phyloP scores from a whole-genome alignment of 139 green algal species.

The Spirogloea muscicola region DNA sequence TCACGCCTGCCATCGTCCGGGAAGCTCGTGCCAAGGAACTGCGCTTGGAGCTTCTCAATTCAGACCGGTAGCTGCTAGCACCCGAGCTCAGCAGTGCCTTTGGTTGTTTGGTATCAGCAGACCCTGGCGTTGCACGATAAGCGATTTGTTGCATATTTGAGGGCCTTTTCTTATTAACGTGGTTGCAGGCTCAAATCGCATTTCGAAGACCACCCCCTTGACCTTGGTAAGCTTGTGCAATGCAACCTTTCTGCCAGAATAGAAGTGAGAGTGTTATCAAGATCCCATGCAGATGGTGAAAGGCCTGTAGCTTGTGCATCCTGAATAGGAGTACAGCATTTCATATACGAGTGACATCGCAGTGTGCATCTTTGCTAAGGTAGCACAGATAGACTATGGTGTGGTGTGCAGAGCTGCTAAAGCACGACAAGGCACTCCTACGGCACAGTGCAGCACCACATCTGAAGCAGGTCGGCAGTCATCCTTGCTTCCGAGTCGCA shows the following conservation, averaged over 20 bases:
- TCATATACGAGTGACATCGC: neutral
- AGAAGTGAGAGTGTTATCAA: too few relatives aligned
- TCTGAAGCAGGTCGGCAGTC: conserved; percentile 66
- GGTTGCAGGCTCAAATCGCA: conserved; percentile 60
- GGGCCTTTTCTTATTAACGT: neutral
- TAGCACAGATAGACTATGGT: neutral
- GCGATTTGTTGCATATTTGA: neutral
- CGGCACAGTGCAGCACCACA: conserved; percentile 56
- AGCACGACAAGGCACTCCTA: conserved; percentile 74
- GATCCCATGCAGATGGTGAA: too few relatives aligned
- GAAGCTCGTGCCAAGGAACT: conserved; percentile 84
- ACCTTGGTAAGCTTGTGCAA: conserved; percentile 13
- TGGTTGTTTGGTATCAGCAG: conserved; percentile 9
- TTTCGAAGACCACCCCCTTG: conserved; percentile 76
- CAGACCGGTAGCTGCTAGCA: conserved; percentile 51
- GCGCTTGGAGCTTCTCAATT: conserved; percentile 87
- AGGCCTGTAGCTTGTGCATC: neutral
- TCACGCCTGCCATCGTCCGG: conserved; percentile 71
- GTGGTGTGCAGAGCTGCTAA: conserved; percentile 59
- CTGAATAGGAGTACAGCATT: neutral
- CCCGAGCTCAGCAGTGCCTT: conserved; percentile 6
- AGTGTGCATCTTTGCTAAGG: neutral
- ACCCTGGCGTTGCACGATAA: neutral
- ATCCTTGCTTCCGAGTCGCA: too few relatives aligned
- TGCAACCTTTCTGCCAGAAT: conserved; percentile 3